Conservation (phyloP, 208 protist species). For the Acanthamoeba healyi region DNA sequence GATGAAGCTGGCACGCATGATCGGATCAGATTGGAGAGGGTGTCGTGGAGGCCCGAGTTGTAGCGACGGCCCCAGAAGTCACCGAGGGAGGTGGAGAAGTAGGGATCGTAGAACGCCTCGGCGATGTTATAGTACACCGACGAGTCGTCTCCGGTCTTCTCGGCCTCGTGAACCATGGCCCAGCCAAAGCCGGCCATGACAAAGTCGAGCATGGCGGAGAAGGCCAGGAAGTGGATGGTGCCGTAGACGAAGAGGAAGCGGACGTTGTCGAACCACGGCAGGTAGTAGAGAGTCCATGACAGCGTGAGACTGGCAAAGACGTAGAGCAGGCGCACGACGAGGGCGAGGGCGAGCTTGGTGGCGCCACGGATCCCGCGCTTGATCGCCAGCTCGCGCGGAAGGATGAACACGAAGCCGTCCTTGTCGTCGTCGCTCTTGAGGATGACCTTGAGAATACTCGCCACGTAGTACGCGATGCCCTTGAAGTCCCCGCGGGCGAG, state of each 20-base stretch:
- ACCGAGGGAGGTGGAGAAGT: conserved; percentile 10
- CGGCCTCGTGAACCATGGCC: conserved; percentile 18
- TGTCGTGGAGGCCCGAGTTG: conserved; percentile 43
- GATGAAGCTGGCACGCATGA: neutral
- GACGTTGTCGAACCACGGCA: conserved; percentile 21
- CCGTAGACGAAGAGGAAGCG: conserved; percentile 18
- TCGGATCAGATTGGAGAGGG: neutral
- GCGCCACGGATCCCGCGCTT: conserved; percentile 50
- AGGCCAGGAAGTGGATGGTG: conserved; percentile 56
- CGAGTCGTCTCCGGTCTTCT: neutral
- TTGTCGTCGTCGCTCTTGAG: conserved; percentile 69
- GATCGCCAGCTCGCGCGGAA: conserved; percentile 55
- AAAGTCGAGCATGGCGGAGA: conserved; percentile 32
- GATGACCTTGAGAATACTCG: conserved; percentile 43
- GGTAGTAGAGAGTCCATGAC: conserved; percentile 5
- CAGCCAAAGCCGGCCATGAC: conserved; percentile 59
- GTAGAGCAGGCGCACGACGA: neutral
- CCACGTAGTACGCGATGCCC: conserved; percentile 17
- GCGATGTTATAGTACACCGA: conserved; percentile 22
- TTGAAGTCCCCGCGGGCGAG: conserved; percentile 3
- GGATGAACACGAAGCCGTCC: conserved; percentile 39
- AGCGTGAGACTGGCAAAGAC: neutral
- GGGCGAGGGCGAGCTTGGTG: conserved; percentile 36
- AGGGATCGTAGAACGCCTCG: conserved; percentile 66
- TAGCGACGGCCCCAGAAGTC: conserved; percentile 49